These are phyloP conservation scores for Ophiostoma sp. DNA, from an alignment of 2,329 filamentous ascomycete genomes.

Conservation along the genomic window DNA sequence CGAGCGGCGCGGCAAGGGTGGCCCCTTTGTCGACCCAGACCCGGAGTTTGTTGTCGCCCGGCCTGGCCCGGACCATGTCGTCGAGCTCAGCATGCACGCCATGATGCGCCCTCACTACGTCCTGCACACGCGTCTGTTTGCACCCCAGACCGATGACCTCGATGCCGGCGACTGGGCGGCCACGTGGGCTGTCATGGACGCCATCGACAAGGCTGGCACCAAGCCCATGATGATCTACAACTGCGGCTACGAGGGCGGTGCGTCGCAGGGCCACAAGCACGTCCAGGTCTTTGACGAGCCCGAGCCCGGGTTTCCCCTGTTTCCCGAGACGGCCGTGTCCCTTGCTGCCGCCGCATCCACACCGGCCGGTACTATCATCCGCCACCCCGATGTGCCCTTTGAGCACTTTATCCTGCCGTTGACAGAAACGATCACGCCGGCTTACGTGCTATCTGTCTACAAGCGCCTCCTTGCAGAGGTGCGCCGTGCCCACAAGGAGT, in stretches of 20 bases:
- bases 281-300: constrained; percentile 39
- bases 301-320: constrained; percentile 27
- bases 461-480: constrained; percentile 24
- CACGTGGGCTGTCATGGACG: constrained; percentile 35
- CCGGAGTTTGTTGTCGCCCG: constrained; percentile 32
- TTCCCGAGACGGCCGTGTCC: constrained; percentile 26
- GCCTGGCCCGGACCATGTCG: constrained; percentile 31
- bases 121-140: constrained; percentile 38
- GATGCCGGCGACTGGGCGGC: constrained; percentile 35
- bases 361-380: constrained; percentile 19
- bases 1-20: constrained; percentile 28
- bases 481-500: constrained; percentile 24
- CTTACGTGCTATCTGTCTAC: constrained; percentile 26
- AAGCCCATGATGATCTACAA: constrained; percentile 41
- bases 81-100: constrained; percentile 38
- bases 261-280: constrained; percentile 43
- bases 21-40: constrained; percentile 32
- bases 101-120: constrained; percentile 36
- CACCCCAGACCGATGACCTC: constrained; percentile 37
- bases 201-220: constrained; percentile 26
- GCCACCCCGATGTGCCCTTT: constrained; percentile 28
- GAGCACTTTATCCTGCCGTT: constrained; percentile 27
- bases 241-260: constrained; percentile 41
- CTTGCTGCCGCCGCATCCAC: neutral
- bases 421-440: constrained; percentile 19